Base-by-base conservation (phyloP, 257 asterid genomes). In the Solanum sitiens region DNA sequence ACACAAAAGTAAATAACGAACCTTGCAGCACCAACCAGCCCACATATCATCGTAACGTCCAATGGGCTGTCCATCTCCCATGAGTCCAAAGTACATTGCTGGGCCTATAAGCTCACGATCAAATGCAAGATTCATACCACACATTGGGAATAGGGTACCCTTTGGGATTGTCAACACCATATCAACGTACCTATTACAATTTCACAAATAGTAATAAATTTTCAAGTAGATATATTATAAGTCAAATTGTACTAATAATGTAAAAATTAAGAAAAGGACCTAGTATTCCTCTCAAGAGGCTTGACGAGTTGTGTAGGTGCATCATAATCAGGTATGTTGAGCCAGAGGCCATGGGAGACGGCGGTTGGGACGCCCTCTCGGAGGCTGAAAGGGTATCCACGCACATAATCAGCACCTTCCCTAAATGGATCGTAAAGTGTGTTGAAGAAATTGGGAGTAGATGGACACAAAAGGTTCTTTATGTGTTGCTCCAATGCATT, bases 21-120 rank as follows among this genome's bases (percentile, higher is more conserved):
- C 98, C 99, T 95, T 96, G 87, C 59, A 79, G 68, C 99, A 96
- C 99, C 99, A 96, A 50, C 98, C 99, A 44, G 99, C 99, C 99
- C 99, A 96, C 99, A 96, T 96, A 65, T 96, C 99, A 44, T 96
- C 99, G 76, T 96, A 96, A 12, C 98, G 97, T 11, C 99, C 99
- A 42, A 96, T 96, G 11, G 99, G 99, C 91, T 96, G 98, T 0
- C 98, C 99, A 11, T 96, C 99, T 75, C 98, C 99, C 98, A 96
- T 96, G 14, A 96, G 98, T 32, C 99, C 99, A 56, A 95, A 96
- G 88, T 95, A 95, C 98, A 96, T 94, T 10, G 99, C 99, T 0
- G 99, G 98, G 35, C 98, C 98, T 15, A 96, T 96, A 56, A 96
- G 97, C 0, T 96, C 98, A 5, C 99, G 98, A 59, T 96, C 94